Evolutionary conservation across 495 filamentous ascomycete genomes (phyloP).

Genomic region (Talaromyces liani): DNA sequence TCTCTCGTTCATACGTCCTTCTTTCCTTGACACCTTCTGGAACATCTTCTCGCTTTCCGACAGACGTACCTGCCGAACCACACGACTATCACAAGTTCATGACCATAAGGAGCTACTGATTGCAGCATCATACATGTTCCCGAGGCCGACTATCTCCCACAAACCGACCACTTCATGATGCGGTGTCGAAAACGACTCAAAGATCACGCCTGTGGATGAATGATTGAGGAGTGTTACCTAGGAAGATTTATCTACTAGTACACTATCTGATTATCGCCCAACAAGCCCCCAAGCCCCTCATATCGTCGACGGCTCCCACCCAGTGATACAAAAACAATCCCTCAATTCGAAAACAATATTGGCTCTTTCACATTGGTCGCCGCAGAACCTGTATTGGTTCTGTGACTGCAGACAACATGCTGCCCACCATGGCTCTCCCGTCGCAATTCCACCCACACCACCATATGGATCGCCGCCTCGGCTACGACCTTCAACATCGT

Average conservation of each 20-base stretch:
- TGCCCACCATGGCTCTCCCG: constrained; percentile 38
- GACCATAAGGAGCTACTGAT: constrained; percentile 1
- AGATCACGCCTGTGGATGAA: constrained; percentile 37
- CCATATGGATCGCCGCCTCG: constrained; percentile 28
- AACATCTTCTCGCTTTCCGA: constrained; percentile 13
- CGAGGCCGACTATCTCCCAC: not conserved
- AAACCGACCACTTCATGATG: constrained; percentile 27
- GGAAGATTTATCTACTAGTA: constrained; percentile 17
- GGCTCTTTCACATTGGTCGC: not conserved
- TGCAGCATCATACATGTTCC: constrained; percentile 4
- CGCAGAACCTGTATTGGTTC: constrained; percentile 6
- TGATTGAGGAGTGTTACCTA: constrained; percentile 20
- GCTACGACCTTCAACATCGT: constrained; percentile 20
- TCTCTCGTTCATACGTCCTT: constrained; percentile 23
- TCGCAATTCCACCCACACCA: constrained; percentile 40
- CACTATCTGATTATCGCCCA: constrained; percentile 8
- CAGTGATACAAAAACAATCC: not conserved
- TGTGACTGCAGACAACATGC: constrained; percentile 23
- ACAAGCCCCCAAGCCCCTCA: not conserved
- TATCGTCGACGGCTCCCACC: not conserved
- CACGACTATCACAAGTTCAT: constrained; percentile 6
- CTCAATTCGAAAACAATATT: constrained; percentile 8
- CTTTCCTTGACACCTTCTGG: constrained; percentile 10
- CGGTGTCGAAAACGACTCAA: constrained; percentile 45
- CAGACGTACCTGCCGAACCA: not conserved